phyloP scores from a whole-genome alignment of 371 early-diverging fungal genomes.

The Phascolomyces articulosus region DNA sequence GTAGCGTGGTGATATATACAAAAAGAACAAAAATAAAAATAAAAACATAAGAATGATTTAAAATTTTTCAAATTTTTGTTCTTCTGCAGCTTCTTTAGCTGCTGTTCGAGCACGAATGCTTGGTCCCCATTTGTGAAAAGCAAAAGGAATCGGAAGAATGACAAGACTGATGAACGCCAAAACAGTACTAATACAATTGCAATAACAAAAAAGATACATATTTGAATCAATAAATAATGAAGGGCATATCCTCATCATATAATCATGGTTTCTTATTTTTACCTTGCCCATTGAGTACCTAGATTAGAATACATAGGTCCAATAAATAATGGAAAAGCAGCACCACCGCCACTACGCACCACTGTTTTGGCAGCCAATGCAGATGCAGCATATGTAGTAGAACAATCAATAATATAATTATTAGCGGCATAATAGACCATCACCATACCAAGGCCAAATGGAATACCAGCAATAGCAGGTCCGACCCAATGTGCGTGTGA shows the following conservation, averaged over 20 bases:
- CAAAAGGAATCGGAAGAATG: constrained; percentile 47
- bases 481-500: constrained; percentile 46
- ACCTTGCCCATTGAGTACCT: constrained; percentile 42
- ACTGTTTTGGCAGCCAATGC: constrained; percentile 49
- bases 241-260: no score
- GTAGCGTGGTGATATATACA: no score
- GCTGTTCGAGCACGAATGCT: constrained; percentile 29
- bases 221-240: background rate
- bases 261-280: background rate
- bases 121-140: constrained; percentile 44
- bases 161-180: constrained; percentile 47
- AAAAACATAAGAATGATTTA: no score
- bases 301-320: constrained; percentile 43
- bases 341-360: constrained; percentile 45
- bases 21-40: no score
- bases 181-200: constrained; percentile 26
- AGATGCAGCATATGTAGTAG: constrained; percentile 42
- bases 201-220: background rate
- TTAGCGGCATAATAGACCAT: constrained; percentile 41
- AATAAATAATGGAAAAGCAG: constrained; percentile 50
- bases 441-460: constrained; percentile 52
- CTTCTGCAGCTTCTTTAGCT: no score
- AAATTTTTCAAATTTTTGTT: no score
- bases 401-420: constrained; percentile 51
- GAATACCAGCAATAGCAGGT: constrained; percentile 35